These are phyloP conservation scores for Aspergillus alliaceus DNA, from an alignment of 2,329 filamentous ascomycete species.

Conservation along the genomic window DNA sequence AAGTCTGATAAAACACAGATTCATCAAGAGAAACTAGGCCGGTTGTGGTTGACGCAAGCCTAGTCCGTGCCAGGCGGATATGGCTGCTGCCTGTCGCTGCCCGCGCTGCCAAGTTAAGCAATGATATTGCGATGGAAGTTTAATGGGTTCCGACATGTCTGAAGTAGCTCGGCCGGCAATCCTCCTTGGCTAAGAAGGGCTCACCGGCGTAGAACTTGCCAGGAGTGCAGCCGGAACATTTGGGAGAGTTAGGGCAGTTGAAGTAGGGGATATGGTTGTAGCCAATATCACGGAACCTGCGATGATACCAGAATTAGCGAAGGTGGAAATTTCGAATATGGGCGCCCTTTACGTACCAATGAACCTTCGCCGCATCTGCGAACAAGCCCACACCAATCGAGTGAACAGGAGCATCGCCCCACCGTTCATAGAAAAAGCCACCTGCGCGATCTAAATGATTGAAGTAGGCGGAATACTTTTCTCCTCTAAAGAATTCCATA, in stretches of 20 bases:
- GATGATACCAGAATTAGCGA: constrained; percentile 2
- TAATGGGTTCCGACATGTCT: constrained; percentile 84
- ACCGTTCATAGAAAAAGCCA: constrained; percentile 97
- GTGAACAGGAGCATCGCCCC: constrained; percentile 97
- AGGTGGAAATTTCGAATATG: neutral
- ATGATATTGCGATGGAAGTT: constrained; percentile 15
- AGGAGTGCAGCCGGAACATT: constrained; percentile 83
- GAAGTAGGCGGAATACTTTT: constrained; percentile 93
- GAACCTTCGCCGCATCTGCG: constrained; percentile 84
- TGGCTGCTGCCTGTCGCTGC: neutral
- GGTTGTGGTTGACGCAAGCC: neutral
- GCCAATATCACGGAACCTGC: constrained; percentile 97
- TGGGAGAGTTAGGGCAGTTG: constrained; percentile 96
- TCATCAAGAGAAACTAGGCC: constrained; percentile 2
- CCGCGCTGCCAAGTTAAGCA: neutral
- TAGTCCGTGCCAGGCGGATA: neutral
- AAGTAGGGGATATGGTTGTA: constrained; percentile 99
- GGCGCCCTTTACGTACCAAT: constrained; percentile 67
- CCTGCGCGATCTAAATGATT: constrained; percentile 90
- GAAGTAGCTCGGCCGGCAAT: constrained; percentile 96
- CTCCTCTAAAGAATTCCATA: constrained; percentile 87
- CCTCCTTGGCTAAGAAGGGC: constrained; percentile 79
- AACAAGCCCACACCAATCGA: constrained; percentile 90
- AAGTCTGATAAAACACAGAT: constrained; percentile 3
- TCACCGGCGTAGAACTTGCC: constrained; percentile 89